phyloP scores from a whole-genome alignment of 768 basidiomycete genomes.

The Pluteus cervinus region DNA sequence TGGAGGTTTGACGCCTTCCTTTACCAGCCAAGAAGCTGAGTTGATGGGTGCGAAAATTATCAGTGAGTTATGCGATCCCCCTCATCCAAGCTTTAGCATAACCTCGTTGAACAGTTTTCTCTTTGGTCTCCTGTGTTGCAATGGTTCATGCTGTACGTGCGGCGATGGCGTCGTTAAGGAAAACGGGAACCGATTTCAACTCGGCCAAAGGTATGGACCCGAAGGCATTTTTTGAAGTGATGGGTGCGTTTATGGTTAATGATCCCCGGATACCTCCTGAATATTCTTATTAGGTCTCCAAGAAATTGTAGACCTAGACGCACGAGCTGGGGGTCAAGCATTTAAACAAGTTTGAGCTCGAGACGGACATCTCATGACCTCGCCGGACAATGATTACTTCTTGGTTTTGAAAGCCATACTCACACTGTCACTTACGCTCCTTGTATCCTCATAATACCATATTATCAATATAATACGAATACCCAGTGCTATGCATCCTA shows the following conservation, averaged over 20 bases:
- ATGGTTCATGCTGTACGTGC: slow-evolving; percentile 42
- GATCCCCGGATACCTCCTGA: not conserved
- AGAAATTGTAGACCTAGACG: slow-evolving; percentile 41
- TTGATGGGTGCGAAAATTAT: slow-evolving; percentile 38
- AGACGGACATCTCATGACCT: too few relatives aligned
- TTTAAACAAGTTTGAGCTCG: slow-evolving; percentile 43
- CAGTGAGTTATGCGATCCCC: slow-evolving; percentile 14
- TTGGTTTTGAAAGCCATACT: too few relatives aligned
- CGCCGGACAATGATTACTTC: too few relatives aligned
- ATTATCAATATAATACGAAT: too few relatives aligned
- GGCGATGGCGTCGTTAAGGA: slow-evolving; percentile 41
- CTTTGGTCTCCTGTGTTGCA: slow-evolving; percentile 41
- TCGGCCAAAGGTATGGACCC: slow-evolving; percentile 40
- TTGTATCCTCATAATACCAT: too few relatives aligned
- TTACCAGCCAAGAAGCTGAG: slow-evolving; percentile 41
- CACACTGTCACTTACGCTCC: too few relatives aligned
- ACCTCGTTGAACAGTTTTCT: slow-evolving; percentile 31
- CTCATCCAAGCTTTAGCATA: not conserved
- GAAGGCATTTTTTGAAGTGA: slow-evolving; percentile 44
- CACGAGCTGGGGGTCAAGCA: slow-evolving; percentile 44
- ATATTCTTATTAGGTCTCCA: slow-evolving; percentile 30
- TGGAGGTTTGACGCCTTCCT: slow-evolving; percentile 44
- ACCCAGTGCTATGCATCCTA: too few relatives aligned
- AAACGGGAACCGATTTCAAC: slow-evolving; percentile 40
- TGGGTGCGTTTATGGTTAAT: slow-evolving; percentile 25